phyloP scores from a whole-genome alignment of 2,329 filamentous ascomycete genomes.

The Raffaelea albimanens region DNA sequence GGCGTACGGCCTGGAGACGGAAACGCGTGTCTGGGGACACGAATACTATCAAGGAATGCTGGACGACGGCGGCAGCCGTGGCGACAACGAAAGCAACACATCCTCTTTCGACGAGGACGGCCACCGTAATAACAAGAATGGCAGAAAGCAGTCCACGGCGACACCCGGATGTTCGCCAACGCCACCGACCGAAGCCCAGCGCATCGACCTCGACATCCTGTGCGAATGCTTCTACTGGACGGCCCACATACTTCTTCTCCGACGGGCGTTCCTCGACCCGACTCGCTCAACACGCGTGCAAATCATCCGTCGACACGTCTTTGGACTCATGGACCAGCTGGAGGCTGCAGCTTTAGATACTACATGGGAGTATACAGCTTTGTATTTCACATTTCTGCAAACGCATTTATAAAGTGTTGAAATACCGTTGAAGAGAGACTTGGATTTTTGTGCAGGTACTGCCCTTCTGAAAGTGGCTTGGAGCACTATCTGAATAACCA shows the following conservation, averaged over 20 bases:
- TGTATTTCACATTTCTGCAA: too few relatives aligned
- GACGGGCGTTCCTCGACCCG: background rate
- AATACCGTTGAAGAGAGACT: too few relatives aligned
- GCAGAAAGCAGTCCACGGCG: background rate
- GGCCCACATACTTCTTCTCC: background rate
- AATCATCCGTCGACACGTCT: too few relatives aligned
- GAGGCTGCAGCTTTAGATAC: too few relatives aligned
- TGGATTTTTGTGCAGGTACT: too few relatives aligned
- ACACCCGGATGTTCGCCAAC: too few relatives aligned
- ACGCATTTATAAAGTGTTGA: too few relatives aligned
- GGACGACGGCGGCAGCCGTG: background rate
- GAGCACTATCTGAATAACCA: too few relatives aligned
- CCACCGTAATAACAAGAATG: background rate
- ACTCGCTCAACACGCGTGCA: background rate
- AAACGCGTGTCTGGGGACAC: background rate
- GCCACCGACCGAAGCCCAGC: background rate
- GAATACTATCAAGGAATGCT: background rate
- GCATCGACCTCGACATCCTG: background rate
- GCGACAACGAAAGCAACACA: background rate
- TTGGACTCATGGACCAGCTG: too few relatives aligned
- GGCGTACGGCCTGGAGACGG: background rate
- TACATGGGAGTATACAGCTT: too few relatives aligned
- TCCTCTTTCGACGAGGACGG: background rate
- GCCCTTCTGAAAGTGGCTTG: too few relatives aligned
- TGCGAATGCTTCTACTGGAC: slow-evolving; percentile 1